These are phyloP conservation scores for Scorias spongiosa DNA, from an alignment of 2,329 filamentous ascomycete genomes.

Conservation along the genomic window DNA sequence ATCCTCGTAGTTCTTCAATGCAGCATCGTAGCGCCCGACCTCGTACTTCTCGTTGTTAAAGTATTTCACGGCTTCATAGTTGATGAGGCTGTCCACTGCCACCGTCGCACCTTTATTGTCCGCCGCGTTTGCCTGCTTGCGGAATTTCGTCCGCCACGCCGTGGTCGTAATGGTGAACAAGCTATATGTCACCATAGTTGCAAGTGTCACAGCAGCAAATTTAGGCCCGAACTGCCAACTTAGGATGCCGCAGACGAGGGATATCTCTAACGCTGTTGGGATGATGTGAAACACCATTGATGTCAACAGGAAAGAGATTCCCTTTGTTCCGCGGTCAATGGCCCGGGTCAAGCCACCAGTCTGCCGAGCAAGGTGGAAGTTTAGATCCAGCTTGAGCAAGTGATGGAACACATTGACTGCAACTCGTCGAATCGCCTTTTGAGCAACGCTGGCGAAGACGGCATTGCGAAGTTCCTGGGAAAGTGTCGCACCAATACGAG, in stretches of 20 bases:
- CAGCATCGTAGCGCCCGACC: conserved; percentile 75
- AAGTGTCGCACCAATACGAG: conserved; percentile 72
- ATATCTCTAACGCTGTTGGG: conserved; percentile 84
- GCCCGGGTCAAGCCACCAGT: conserved; percentile 87
- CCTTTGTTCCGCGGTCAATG: conserved; percentile 93
- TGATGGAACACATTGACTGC: conserved; percentile 89
- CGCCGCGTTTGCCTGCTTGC: conserved; percentile 85
- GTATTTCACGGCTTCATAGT: conserved; percentile 98
- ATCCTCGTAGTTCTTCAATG: conserved; percentile 72
- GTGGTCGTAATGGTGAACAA: conserved; percentile 97
- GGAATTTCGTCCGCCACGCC: conserved; percentile 92
- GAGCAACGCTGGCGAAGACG: conserved; percentile 89
- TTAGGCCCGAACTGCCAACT: conserved; percentile 89
- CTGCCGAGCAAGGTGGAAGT: conserved; percentile 87
- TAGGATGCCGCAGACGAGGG: conserved; percentile 87
- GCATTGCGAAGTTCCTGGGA: conserved; percentile 93
- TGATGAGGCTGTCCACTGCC: conserved; percentile 91
- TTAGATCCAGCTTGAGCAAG: conserved; percentile 71
- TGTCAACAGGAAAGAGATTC: conserved; percentile 89
- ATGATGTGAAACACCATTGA: conserved; percentile 98
- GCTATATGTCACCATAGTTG: conserved; percentile 86
- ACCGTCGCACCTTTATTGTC: conserved; percentile 93
- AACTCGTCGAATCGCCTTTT: conserved; percentile 86
- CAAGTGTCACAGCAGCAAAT: conserved; percentile 78
- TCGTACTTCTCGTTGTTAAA: conserved; percentile 99